phyloP scores from a whole-genome alignment of 495 filamentous ascomycete species.

The Trichoderma parareesei region DNA sequence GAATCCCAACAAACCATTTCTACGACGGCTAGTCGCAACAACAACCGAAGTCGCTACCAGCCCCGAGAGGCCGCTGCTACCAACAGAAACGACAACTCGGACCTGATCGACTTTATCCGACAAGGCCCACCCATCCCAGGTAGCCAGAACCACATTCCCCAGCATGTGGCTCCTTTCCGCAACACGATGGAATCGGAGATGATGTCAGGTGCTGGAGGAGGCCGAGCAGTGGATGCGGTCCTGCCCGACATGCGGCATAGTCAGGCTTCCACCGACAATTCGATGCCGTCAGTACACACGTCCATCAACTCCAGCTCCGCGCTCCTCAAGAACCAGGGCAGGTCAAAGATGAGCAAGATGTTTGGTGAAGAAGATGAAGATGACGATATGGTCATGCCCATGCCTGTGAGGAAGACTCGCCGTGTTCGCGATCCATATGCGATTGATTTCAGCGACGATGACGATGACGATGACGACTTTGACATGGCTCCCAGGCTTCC shows the following conservation, averaged over 20 bases:
- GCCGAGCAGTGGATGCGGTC: conserved; percentile 41
- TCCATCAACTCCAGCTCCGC: conserved; percentile 46
- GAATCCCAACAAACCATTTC: conserved; percentile 20
- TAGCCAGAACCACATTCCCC: conserved; percentile 54
- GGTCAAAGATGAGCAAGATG: conserved; percentile 17
- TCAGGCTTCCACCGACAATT: conserved; percentile 33
- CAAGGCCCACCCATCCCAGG: conserved; percentile 56
- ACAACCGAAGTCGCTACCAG: conserved; percentile 46
- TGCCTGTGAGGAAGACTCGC: conserved; percentile 60
- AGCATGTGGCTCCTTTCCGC: conserved; percentile 77
- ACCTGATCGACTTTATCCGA: conserved; percentile 90
- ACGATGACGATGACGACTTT: conserved; percentile 52
- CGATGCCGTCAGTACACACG: conserved; percentile 20
- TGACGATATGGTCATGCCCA: conserved; percentile 41
- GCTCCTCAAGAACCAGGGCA: conserved; percentile 28
- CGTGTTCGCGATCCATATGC: conserved; percentile 85
- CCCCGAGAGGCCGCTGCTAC: conserved; percentile 61
- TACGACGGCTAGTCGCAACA: conserved; percentile 14
- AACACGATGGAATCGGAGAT: conserved; percentile 81
- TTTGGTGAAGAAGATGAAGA: conserved; percentile 13
- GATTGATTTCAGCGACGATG: conserved; percentile 78
- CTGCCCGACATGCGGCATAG: conserved; percentile 35
- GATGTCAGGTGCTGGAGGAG: conserved; percentile 44
- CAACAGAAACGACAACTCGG: conserved; percentile 59
- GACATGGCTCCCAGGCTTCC: conserved; percentile 26